Percentiles rank a stretch among this genome's conserved stretches.
These are phyloP conservation scores for Rhizophagus sp. DNA, from an alignment of 192 early-diverging fungal genomes.

Conservation along the genomic window DNA sequence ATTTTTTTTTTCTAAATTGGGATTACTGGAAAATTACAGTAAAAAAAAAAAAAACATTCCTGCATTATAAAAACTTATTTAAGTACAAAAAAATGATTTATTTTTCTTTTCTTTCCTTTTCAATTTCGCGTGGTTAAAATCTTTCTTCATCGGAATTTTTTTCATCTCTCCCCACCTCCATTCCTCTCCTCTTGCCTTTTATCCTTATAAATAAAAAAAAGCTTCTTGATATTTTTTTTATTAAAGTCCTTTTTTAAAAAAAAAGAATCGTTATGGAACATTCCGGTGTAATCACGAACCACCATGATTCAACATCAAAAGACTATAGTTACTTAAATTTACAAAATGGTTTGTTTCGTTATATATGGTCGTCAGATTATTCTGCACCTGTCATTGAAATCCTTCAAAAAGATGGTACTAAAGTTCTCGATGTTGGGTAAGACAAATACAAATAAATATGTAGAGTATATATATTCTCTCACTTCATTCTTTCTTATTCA, in stretches of 20 bases:
- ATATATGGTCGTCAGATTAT: neutral
- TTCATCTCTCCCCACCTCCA: neutral
- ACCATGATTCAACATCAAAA: neutral
- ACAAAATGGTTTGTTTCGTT: neutral
- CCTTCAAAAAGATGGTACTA: neutral
- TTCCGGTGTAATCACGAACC: too few relatives aligned
- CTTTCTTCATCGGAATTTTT: neutral
- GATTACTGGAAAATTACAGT: too few relatives aligned
- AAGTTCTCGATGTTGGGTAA: slow-evolving; percentile 13
- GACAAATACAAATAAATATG: too few relatives aligned
- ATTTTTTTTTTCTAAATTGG: too few relatives aligned
- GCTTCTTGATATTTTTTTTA: too few relatives aligned
- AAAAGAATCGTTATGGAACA: too few relatives aligned
- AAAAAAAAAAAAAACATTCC: neutral
- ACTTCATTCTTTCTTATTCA: too few relatives aligned
- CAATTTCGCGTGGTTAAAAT: neutral
- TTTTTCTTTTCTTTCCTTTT: neutral
- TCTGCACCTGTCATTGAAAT: neutral
- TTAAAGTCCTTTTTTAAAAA: too few relatives aligned
- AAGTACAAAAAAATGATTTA: neutral
- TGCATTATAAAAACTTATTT: neutral
- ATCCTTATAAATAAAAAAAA: too few relatives aligned
- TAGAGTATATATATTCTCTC: too few relatives aligned
- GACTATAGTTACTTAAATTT: neutral
- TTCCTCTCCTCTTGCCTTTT: too few relatives aligned